Evolutionary conservation across 148 eudicot genomes (phyloP), one percentile per base, ranked within the genome.

Genomic region (Polygonum aviculare): DNA sequence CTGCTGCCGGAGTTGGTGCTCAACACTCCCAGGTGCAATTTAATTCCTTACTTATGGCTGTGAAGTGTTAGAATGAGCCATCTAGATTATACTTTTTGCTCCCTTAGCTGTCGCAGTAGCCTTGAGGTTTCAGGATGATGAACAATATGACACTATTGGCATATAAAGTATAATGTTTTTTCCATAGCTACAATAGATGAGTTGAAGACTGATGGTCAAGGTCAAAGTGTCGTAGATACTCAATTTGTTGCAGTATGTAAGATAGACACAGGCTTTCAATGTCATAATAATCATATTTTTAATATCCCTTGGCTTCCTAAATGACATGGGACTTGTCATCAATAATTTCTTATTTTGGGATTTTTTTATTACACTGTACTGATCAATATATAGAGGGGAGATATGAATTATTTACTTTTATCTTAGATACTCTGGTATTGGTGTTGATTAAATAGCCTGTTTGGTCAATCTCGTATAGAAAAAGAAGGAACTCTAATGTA

Each of bases 1-100:
- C 97, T 81, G 97, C 94, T 54, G 96, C 97, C 74, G 98, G 96
- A 78, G 98, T 95, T 87, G 98, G 98, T 75, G 98, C 98, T 76
- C 97, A 95, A 75, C 97, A 95, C 85, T 95, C 98, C 47, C 96
- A 95, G 89, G 98, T 89, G 35, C 35, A 22, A 59, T 59, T 22
- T 59, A 59, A 59, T 59, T 12, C 12, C 65, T 55, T 57, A 57
- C 33, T 59, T 59, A 35, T 21, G 31, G 12, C 4, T 21, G 14
- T 59, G 8, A 21, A 59, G 65, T 21, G 65, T 19, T 59, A 59
- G 11, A 7, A 59, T 21, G 65, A 22, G 12, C 36, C 11, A 19
- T 59, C 35, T 22, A 59, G 35, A 35, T 57, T 11, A 19, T 59
- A 22, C 22, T 59, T 59, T 59, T 7, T 59, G 65, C 33, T 4